Evolutionary conservation across 2,329 filamentous ascomycete genomes (phyloP).

Genomic region (Stylonectria norvegica): DNA sequence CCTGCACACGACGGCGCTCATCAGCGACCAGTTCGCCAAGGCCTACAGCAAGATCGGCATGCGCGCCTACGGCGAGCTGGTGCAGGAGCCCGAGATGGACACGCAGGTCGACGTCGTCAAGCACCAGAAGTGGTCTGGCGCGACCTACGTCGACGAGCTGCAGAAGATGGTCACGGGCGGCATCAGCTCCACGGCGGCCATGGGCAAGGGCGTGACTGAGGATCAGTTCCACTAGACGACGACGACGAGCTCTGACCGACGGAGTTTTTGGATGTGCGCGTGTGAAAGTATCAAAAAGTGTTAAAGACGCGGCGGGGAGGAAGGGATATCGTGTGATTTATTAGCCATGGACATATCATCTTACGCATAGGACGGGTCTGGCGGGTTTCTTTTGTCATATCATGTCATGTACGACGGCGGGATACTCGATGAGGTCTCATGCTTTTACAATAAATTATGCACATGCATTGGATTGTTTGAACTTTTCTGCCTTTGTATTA

Average conservation of each 20-base stretch:
- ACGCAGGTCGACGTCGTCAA: conserved; percentile 88
- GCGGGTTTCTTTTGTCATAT: conserved; percentile 5
- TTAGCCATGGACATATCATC: conserved; percentile 21
- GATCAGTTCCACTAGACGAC: conserved; percentile 76
- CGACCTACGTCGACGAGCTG: conserved; percentile 90
- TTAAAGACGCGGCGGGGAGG: background rate
- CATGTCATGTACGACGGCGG: conserved; percentile 3
- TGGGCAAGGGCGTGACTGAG: conserved; percentile 97
- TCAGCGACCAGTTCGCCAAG: conserved; percentile 82
- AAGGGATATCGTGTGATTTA: background rate
- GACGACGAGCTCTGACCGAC: too few relatives aligned
- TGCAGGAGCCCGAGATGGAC: conserved; percentile 97
- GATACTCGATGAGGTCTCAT: background rate
- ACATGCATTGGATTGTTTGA: background rate
- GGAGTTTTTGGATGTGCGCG: too few relatives aligned
- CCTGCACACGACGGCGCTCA: conserved; percentile 90
- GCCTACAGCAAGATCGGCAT: conserved; percentile 81
- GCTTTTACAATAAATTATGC: conserved; percentile 6
- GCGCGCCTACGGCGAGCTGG: conserved; percentile 93
- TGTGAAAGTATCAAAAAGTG: background rate
- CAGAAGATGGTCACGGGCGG: conserved; percentile 97
- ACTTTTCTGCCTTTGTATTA: background rate
- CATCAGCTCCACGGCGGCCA: conserved; percentile 85
- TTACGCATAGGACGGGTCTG: conserved; percentile 7
- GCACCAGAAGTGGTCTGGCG: conserved; percentile 98